Evolutionary conservation across 2,329 filamentous ascomycete genomes (phyloP).

Genomic region (Trichoderma semiorbis): DNA sequence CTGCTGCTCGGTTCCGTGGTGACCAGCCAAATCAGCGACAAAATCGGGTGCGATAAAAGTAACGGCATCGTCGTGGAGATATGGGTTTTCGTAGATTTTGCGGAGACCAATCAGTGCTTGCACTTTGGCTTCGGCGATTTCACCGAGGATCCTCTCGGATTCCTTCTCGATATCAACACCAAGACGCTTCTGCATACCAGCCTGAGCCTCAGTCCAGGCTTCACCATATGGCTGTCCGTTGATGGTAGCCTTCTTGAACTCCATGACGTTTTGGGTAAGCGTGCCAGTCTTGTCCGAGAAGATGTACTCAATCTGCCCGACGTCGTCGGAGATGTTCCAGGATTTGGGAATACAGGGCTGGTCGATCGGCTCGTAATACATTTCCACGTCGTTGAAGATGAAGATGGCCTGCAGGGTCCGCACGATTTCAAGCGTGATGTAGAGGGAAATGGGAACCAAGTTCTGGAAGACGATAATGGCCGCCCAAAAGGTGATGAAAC

Average conservation of each 20-base stretch:
- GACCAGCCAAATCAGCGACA: slow-evolving; percentile 75
- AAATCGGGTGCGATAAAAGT: slow-evolving; percentile 93
- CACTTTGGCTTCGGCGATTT: slow-evolving; percentile 75
- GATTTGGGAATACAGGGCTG: slow-evolving; percentile 95
- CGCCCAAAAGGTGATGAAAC: slow-evolving; percentile 96
- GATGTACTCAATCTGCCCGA: slow-evolving; percentile 98
- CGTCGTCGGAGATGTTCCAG: slow-evolving; percentile 98
- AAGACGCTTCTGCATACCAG: slow-evolving; percentile 89
- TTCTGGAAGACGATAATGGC: slow-evolving; percentile 95
- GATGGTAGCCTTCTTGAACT: slow-evolving; percentile 97
- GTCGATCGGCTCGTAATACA: slow-evolving; percentile 95
- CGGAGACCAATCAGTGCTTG: slow-evolving; percentile 71
- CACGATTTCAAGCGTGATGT: slow-evolving; percentile 95
- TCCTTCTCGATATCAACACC: slow-evolving; percentile 85
- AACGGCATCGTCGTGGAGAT: slow-evolving; percentile 81
- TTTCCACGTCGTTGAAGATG: slow-evolving; percentile 91
- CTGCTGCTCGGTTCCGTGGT: slow-evolving; percentile 72
- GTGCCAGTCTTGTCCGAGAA: slow-evolving; percentile 99
- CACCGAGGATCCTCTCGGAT: slow-evolving; percentile 63
- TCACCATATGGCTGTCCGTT: slow-evolving; percentile 97
- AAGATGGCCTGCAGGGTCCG: slow-evolving; percentile 91
- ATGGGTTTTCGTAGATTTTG: slow-evolving; percentile 81
- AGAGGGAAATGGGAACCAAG: slow-evolving; percentile 95
- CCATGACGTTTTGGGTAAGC: slow-evolving; percentile 96
- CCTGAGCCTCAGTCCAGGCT: slow-evolving; percentile 94